Base-by-base conservation (phyloP, 176 grass and related monocot species). In the Ensete glaucum region DNA sequence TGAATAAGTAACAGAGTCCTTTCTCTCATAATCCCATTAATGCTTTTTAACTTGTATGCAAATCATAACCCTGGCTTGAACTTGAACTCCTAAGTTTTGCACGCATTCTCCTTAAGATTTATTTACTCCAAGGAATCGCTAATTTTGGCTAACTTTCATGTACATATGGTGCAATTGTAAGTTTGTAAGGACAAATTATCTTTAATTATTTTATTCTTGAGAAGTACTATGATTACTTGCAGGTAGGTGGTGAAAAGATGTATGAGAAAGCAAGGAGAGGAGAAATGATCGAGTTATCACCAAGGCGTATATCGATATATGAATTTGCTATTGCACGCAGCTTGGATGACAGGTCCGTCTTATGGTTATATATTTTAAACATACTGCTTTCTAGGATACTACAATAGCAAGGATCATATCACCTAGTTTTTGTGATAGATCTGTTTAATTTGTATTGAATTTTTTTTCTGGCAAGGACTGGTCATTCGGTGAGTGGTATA, bases 201-300 rank as follows among this genome's bases (percentile, higher is more conserved):
- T 56, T 25, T 15, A 56, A 17, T 17, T 74, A 43, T n/a, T 51
- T 19, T 52, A 43, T 14, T 64, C 56, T 15, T 34, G 26, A 27
- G 9, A 24, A 53, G 10, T 72, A 71, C 64, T 15, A 13, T 70
- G 9, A 55, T 56, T 65, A 23, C 12, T 64, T 74, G 43, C 48
- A 97, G 94, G 90, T 97, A 23, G 90, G 94, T 16, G 94, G 94
- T 43, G 94, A 97, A 88, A 97, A 85, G 82, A 87, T 97, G 87
- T 98, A 98, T 73, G 94, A 91, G 19, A 93, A 93, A 82, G 94
- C 94, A 82, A 98, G 94, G 67, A 88, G 84, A 76, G 94, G 94
- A 60, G 88, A 98, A 85, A 91, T 79, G 55, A 52, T 98, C 25
- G 94, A 98, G 84, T 84, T 98, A 74, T 72, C 94, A 82, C 90